Evolutionary conservation across 2,329 filamentous ascomycete genomes (phyloP), one percentile per base, ranked within the genome.

Genomic region (Sclerotinia sclerotiorum): DNA sequence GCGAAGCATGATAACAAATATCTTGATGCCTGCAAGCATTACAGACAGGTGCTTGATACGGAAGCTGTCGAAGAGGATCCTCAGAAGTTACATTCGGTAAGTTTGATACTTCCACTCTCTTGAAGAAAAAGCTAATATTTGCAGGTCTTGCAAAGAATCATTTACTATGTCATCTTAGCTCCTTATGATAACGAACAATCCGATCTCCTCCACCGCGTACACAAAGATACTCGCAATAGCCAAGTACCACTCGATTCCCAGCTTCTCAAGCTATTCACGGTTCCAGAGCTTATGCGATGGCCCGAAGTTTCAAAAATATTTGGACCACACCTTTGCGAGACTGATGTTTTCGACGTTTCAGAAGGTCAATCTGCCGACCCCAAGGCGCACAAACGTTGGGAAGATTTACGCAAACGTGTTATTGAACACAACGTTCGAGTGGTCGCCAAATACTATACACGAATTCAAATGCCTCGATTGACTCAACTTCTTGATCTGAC

Each of bases 371-470:
- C 90, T 7, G 83, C 84, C 46, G 93, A 97, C 74, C 85, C 90
- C 70, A 94, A 97, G 81, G 90, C 93, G 39, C 83, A 91, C 80
- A 87, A 90, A 80, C 87, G 95, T 79, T 99, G 94, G 93, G 87
- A 95, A 78, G 95, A 97, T 78, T 84, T 99, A 72, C 92, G 95
- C 77, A 98, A 98, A 86, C 93, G 95, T 65, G 95, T 99, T 71
- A 99, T 99, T 76, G 95, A 99, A 83, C 95, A 99, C 83, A 99
- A 99, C 74, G 94, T 99, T 65, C 92, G 95, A 65, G 95, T 99
- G 2, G 88, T 99, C 49, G 95, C 95, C 75, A 97, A 97, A 81
- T 99, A 99, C 85, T 99, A 99, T 83, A 99, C 95, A 29, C 92
- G 95, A 75, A 97, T 99, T 78, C 90, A 93, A 79, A 95, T 97